Percentiles rank a stretch among this genome's conserved stretches.
phyloP scores from a whole-genome alignment of 1,284 basidiomycete genomes.

The Pisolithus thermaeus region DNA sequence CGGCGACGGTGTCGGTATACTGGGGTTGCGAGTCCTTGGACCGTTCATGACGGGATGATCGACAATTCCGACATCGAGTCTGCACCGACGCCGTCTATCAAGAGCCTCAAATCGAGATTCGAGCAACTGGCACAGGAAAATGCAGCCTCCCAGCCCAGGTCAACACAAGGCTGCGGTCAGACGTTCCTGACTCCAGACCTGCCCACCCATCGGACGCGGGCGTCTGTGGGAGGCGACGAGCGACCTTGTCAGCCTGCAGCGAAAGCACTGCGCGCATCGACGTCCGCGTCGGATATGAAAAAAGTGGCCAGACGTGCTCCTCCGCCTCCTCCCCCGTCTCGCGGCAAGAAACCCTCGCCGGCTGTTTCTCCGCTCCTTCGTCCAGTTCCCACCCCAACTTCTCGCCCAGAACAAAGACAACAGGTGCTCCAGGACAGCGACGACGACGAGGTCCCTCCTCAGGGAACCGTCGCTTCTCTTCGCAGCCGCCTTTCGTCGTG shows the following conservation, averaged over 20 bases:
- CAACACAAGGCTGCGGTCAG: conserved; percentile 7
- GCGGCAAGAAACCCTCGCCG: conserved; percentile 38
- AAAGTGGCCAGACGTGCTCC: conserved; percentile 40
- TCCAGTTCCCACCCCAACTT: conserved; percentile 35
- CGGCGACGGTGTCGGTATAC: no score
- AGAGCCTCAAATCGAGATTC: conserved; percentile 60
- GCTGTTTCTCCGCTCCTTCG: conserved; percentile 39
- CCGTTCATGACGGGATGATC: conserved; percentile 11
- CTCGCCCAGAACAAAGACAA: conserved; percentile 20
- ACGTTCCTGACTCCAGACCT: conserved; percentile 25
- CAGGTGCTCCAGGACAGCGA: conserved; percentile 17
- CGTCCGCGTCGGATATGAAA: conserved; percentile 38
- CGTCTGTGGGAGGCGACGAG: conserved; percentile 31
- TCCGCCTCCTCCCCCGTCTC: conserved; percentile 53
- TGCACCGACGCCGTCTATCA: conserved; percentile 52
- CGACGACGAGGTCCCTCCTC: conserved; percentile 10
- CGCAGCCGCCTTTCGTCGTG: conserved; percentile 45
- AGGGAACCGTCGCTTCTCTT: conserved; percentile 37
- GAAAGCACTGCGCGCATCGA: conserved; percentile 31
- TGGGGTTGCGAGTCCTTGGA: no score
- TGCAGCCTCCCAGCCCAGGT: conserved; percentile 1
- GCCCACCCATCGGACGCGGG: conserved; percentile 35
- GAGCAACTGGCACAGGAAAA: conserved; percentile 37
- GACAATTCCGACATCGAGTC: conserved; percentile 39
- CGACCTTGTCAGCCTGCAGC: conserved; percentile 14